Evolutionary conservation across 495 filamentous ascomycete genomes (phyloP).

Genomic region (Lineolata rhizophorae): DNA sequence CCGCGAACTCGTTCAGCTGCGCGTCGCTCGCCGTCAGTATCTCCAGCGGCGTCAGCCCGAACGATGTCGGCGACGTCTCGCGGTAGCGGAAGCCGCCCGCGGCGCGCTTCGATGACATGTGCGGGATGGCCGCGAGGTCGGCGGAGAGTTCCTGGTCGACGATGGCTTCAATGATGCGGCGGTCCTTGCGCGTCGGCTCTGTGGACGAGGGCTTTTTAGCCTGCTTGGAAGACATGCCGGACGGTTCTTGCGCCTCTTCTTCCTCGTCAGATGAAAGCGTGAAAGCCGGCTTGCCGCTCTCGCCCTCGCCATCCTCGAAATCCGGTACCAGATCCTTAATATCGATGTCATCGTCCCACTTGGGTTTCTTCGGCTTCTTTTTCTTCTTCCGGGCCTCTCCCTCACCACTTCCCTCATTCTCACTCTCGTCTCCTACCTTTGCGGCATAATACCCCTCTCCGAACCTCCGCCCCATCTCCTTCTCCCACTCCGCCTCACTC

Average conservation of each 20-base stretch:
- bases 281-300: slow-evolving; percentile 30
- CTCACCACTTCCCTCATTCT: slow-evolving; percentile 23
- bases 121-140: slow-evolving; percentile 12
- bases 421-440: slow-evolving; percentile 24
- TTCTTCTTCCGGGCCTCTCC: slow-evolving; percentile 23
- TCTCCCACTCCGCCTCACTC: slow-evolving; percentile 71
- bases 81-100: slow-evolving; percentile 61
- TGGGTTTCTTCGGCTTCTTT: slow-evolving; percentile 65
- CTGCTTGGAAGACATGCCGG: slow-evolving; percentile 4
- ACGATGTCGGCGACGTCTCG: slow-evolving; percentile 73
- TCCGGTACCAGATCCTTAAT: slow-evolving; percentile 81
- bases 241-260: slow-evolving; percentile 3
- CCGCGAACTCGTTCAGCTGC: slow-evolving; percentile 74
- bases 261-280: slow-evolving; percentile 24
- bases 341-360: slow-evolving; percentile 92
- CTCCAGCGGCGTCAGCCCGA: slow-evolving; percentile 71
- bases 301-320: slow-evolving; percentile 41
- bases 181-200: slow-evolving; percentile 50
- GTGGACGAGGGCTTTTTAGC: slow-evolving; percentile 41
- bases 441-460: slow-evolving; percentile 60
- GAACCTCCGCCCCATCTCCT: slow-evolving; percentile 69
- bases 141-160: slow-evolving; percentile 49
- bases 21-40: slow-evolving; percentile 79
- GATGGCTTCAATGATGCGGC: slow-evolving; percentile 64
- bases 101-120: slow-evolving; percentile 25